A percentile compares a stretch with the other conserved stretches of the same genome.
These are phyloP conservation scores for Candida dubliniensis DNA, from an alignment of 1,139 yeast genomes.

Conservation along the genomic window DNA sequence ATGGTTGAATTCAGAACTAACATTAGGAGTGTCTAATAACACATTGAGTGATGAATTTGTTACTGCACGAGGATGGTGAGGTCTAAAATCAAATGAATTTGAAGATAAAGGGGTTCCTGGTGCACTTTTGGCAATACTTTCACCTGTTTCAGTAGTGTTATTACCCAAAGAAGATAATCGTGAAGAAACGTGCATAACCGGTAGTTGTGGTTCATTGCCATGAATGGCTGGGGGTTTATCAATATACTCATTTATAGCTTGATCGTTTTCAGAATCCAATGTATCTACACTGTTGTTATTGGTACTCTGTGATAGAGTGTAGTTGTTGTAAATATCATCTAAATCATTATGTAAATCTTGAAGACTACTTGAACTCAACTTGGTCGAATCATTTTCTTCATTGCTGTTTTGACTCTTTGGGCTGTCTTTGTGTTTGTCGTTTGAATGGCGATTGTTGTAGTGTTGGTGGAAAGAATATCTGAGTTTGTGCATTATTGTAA, in stretches of 20 bases:
- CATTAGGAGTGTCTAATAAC: conserved; percentile 32
- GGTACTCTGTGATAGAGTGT: conserved; percentile 19
- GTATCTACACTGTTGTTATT: conserved; percentile 29
- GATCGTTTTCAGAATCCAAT: conserved; percentile 26
- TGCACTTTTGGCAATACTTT: conserved; percentile 22
- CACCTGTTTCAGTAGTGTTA: conserved; percentile 14
- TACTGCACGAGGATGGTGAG: conserved; percentile 20
- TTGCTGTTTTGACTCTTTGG: neutral
- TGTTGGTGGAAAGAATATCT: conserved; percentile 3
- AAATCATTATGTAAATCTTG: conserved; percentile 33
- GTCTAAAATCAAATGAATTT: conserved; percentile 30
- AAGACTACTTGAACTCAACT: conserved; percentile 15
- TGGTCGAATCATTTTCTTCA: neutral
- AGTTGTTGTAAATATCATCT: conserved; percentile 34
- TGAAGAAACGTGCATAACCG: conserved; percentile 29
- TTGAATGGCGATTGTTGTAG: neutral
- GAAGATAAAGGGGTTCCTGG: conserved; percentile 31
- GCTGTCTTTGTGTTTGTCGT: neutral
- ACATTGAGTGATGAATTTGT: conserved; percentile 42
- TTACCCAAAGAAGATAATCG: conserved; percentile 29
- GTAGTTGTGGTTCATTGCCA: conserved; percentile 6
- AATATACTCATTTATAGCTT: conserved; percentile 6
- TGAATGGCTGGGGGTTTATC: conserved; percentile 10
- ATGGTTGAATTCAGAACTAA: conserved; percentile 15
- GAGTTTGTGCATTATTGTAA: conserved; percentile 2